Conservation (phyloP, 1,139 yeast genomes). For the Taiozyma sp. region DNA sequence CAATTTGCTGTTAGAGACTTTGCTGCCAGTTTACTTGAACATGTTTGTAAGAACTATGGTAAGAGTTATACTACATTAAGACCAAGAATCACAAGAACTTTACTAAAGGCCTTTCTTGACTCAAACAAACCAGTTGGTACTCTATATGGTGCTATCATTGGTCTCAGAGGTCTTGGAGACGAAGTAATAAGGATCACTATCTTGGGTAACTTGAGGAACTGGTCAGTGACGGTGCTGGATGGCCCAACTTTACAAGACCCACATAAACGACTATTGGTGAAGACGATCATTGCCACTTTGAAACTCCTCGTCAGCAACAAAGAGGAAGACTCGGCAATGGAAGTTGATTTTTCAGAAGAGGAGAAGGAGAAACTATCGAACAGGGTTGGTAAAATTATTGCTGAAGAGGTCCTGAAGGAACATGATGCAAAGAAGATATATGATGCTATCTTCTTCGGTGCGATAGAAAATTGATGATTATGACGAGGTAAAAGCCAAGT, state of each 20-base stretch:
- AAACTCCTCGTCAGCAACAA: slow-evolving; percentile 37
- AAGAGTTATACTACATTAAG: slow-evolving; percentile 85
- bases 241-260: slow-evolving; percentile 28
- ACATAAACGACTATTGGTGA: slow-evolving; percentile 43
- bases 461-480: slow-evolving; percentile 24
- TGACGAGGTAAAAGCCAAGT: neutral
- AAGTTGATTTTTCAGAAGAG: slow-evolving; percentile 35
- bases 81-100: slow-evolving; percentile 91
- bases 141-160: slow-evolving; percentile 87
- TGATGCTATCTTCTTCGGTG: slow-evolving; percentile 79
- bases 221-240: slow-evolving; percentile 57
- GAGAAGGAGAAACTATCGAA: slow-evolving; percentile 43
- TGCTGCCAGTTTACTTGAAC: slow-evolving; percentile 79
- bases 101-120: slow-evolving; percentile 86
- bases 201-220: slow-evolving; percentile 77
- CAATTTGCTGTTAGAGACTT: slow-evolving; percentile 70
- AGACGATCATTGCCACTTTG: slow-evolving; percentile 53
- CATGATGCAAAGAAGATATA: slow-evolving; percentile 50
- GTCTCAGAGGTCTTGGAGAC: slow-evolving; percentile 76
- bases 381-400: slow-evolving; percentile 59
- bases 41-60: slow-evolving; percentile 75
- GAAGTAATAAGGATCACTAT: slow-evolving; percentile 86
- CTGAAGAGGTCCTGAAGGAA: slow-evolving; percentile 45
- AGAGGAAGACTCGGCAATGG: slow-evolving; percentile 32
- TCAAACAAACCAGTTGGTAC: slow-evolving; percentile 75